Conservation (phyloP, 768 basidiomycete species). For the Leucosporidium yakuticum region DNA sequence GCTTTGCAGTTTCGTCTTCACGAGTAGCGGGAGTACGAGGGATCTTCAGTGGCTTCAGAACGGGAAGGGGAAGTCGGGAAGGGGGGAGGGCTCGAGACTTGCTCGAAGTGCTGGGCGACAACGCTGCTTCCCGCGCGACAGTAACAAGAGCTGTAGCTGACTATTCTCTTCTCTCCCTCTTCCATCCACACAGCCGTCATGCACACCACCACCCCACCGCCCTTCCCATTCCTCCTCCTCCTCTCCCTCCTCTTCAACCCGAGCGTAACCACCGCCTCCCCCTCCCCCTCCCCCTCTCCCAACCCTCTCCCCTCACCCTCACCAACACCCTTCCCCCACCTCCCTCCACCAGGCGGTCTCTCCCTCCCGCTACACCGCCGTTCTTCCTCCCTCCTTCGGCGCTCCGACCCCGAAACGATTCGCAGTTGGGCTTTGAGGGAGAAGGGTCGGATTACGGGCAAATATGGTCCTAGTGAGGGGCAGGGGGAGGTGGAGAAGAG, state of each 20-base stretch:
- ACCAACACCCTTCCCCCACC: not conserved
- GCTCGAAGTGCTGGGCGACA: too few species aligned
- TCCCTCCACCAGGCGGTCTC: not conserved
- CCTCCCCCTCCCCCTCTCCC: not conserved
- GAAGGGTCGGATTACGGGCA: slow-evolving; percentile 15
- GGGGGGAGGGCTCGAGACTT: too few species aligned
- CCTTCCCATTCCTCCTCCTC: slow-evolving; percentile 4
- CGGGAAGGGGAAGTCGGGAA: too few species aligned
- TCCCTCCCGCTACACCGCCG: slow-evolving; percentile 17
- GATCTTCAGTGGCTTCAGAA: too few species aligned
- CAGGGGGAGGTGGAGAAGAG: not conserved
- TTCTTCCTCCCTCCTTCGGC: not conserved
- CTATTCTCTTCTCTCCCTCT: not conserved
- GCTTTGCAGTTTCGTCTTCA: too few species aligned
- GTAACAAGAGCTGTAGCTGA: too few species aligned
- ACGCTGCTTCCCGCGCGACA: too few species aligned
- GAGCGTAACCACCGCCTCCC: not conserved
- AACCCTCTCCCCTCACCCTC: not conserved
- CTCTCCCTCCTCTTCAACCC: slow-evolving; percentile 9
- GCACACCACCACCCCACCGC: not conserved
- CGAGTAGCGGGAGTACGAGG: too few species aligned
- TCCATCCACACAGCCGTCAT: too few species aligned
- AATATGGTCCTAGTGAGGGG: slow-evolving; percentile 16
- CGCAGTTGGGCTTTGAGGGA: slow-evolving; percentile 30
- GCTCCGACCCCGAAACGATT: slow-evolving; percentile 9